Conservation (phyloP, 2,329 filamentous ascomycete genomes). For the Venturia carpophila region DNA sequence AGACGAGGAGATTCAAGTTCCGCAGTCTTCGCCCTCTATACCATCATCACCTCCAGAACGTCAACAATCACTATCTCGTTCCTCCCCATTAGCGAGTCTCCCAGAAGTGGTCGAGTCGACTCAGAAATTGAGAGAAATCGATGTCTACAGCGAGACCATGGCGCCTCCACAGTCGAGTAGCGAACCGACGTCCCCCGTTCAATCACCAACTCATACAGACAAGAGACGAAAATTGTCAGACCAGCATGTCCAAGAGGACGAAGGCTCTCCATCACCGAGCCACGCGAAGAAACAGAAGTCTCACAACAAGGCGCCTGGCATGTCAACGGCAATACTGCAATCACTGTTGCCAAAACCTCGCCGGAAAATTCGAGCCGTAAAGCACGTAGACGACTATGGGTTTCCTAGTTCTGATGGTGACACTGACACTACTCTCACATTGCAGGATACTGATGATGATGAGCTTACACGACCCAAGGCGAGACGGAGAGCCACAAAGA, state of each 20-base stretch:
- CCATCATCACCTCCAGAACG: constrained; percentile 27
- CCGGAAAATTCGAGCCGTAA: constrained; percentile 20
- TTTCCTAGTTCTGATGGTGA: constrained; percentile 31
- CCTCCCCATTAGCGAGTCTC: constrained; percentile 23
- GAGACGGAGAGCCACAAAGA: constrained; percentile 19
- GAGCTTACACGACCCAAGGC: constrained; percentile 28
- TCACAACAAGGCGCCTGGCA: constrained; percentile 22
- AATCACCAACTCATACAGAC: neutral
- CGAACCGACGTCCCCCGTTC: constrained; percentile 20
- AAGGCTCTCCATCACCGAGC: neutral
- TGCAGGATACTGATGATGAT: constrained; percentile 27
- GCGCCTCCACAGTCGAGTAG: constrained; percentile 40
- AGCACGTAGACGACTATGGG: constrained; percentile 34
- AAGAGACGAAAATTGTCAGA: constrained; percentile 6
- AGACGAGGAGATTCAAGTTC: constrained; percentile 30
- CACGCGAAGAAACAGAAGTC: constrained; percentile 3
- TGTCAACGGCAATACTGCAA: constrained; percentile 39
- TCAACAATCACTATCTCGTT: neutral
- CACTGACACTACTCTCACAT: constrained; percentile 18
- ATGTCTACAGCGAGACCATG: constrained; percentile 34
- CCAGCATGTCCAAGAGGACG: neutral
- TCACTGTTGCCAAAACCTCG: constrained; percentile 35
- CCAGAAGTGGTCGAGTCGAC: constrained; percentile 29
- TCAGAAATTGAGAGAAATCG: constrained; percentile 26
- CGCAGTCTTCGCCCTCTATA: constrained; percentile 32